Conservation (phyloP, 1,284 basidiomycete species). For the Ceratobasidium papillatum region DNA sequence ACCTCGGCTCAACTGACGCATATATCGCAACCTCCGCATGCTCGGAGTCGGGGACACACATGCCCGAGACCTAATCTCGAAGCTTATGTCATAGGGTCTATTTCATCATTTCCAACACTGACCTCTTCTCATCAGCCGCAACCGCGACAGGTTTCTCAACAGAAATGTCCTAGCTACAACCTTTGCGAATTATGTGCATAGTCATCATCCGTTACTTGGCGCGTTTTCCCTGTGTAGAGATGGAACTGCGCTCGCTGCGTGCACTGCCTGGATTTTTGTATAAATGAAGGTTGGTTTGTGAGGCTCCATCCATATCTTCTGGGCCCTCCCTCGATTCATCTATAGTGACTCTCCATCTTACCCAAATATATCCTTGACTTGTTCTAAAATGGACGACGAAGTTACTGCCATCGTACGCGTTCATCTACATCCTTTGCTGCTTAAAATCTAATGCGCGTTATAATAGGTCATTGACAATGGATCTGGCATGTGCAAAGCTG, state of each 20-base stretch:
- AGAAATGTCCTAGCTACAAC: background rate
- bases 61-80: background rate
- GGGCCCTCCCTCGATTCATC: background rate
- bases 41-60: background rate
- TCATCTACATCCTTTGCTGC: background rate
- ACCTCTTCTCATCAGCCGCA: background rate
- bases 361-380: background rate
- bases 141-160: background rate
- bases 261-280: conserved; percentile 12
- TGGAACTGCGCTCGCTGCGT: conserved; percentile 36
- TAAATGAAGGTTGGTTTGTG: background rate
- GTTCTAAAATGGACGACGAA: conserved; percentile 57
- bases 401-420: conserved; percentile 59
- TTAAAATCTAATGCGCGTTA: background rate
- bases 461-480: conserved; percentile 81
- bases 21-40: background rate
- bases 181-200: background rate
- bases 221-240: conserved; percentile 8
- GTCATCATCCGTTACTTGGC: conserved; percentile 3
- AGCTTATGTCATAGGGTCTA: background rate
- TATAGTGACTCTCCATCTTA: background rate
- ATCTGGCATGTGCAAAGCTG: conserved; percentile 93
- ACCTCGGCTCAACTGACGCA: background rate
- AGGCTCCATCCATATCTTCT: background rate
- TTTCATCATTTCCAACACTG: too few relatives aligned